These are phyloP conservation scores for Tetramitus jugosus DNA, from an alignment of 208 protist species.

Conservation along the genomic window DNA sequence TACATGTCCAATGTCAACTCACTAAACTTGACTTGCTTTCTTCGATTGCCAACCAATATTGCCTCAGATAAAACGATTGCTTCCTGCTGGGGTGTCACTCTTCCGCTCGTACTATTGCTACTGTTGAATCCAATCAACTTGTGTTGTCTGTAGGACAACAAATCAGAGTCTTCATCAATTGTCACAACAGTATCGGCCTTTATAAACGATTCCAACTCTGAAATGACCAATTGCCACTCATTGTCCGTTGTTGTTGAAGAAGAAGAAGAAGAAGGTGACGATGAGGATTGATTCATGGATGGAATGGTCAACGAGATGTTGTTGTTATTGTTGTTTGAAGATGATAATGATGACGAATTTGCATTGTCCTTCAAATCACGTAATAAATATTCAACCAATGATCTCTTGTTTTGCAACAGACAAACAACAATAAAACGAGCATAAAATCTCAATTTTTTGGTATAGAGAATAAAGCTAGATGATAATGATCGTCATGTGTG, in stretches of 20 bases:
- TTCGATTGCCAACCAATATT: background rate
- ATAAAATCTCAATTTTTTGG: conserved; percentile 20
- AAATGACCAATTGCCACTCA: background rate
- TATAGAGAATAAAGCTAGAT: background rate
- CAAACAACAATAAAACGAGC: conserved; percentile 17
- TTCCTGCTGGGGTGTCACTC: no score
- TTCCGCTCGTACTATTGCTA: background rate
- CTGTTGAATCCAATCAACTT: background rate
- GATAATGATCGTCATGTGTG: background rate
- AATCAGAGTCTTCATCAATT: background rate
- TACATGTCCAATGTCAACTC: conserved; percentile 18
- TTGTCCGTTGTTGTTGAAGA: no score
- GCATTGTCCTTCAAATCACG: no score
- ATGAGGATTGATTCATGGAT: no score
- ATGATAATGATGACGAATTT: no score
- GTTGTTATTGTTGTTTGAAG: no score
- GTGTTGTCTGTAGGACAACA: no score
- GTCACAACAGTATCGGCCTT: background rate
- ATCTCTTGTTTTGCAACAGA: conserved; percentile 13
- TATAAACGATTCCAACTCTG: conserved; percentile 17
- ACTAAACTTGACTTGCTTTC: conserved; percentile 15
- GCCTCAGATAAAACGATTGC: background rate
- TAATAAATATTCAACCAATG: no score
- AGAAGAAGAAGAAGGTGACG: no score
- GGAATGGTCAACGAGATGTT: no score